Evolutionary conservation across 2,329 filamentous ascomycete genomes (phyloP).

Genomic region (Aquanectria penicillioides): DNA sequence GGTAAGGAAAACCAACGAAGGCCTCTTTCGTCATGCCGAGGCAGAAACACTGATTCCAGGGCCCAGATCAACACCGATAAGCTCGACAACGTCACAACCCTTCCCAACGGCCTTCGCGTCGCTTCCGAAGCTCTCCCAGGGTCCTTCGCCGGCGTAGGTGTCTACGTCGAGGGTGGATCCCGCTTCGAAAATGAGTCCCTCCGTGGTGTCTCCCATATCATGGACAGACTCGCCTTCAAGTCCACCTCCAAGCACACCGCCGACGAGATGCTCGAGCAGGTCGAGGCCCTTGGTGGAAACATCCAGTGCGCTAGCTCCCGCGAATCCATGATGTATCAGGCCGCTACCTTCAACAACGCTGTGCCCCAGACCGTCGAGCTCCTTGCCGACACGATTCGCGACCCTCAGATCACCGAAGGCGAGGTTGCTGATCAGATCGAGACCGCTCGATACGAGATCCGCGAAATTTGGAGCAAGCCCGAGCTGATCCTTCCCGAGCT

Average conservation of each 20-base stretch:
- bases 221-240: constrained; percentile 96
- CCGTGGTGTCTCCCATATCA: constrained; percentile 92
- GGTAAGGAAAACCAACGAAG: constrained; percentile 31
- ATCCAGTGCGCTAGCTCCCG: constrained; percentile 96
- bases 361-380: constrained; percentile 85
- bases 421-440: constrained; percentile 89
- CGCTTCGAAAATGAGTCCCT: constrained; percentile 89
- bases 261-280: constrained; percentile 86
- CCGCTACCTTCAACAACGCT: constrained; percentile 94
- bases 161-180: constrained; percentile 95
- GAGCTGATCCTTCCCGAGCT: constrained; percentile 95
- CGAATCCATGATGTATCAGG: constrained; percentile 98
- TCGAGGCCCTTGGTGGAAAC: constrained; percentile 92
- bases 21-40: not conserved
- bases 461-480: constrained; percentile 97
- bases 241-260: constrained; percentile 76
- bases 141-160: constrained; percentile 92
- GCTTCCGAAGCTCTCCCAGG: constrained; percentile 95
- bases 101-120: constrained; percentile 92
- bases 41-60: constrained; percentile 3
- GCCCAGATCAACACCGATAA: constrained; percentile 77
- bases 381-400: constrained; percentile 91
- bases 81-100: constrained; percentile 85
- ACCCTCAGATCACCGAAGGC: constrained; percentile 84
- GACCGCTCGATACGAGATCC: constrained; percentile 94